Conservation (phyloP, 805 yeast genomes). For the Zygosaccharomyces bisporus region DNA sequence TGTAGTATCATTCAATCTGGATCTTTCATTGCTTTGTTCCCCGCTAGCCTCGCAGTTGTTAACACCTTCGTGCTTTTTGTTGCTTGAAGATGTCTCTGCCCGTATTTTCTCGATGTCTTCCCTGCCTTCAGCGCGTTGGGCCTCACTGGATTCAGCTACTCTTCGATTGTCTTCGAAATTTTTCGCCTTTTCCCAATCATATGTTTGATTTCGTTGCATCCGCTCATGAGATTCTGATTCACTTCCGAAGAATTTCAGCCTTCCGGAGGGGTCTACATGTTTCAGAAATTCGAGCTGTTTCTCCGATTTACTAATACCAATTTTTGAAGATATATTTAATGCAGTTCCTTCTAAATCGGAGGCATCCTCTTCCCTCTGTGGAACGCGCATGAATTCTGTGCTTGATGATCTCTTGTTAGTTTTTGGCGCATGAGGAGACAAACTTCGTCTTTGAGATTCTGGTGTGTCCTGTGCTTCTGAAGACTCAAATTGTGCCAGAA, state of each 20-base stretch:
- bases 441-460: conserved; percentile 11
- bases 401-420: conserved; percentile 2
- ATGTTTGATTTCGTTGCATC: conserved; percentile 1
- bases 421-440: background rate
- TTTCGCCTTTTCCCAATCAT: background rate
- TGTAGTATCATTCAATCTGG: conserved; percentile 20
- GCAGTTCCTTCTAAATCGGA: conserved; percentile 6
- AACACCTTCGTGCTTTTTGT: background rate
- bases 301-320: background rate
- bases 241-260: background rate
- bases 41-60: background rate
- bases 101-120: too few species aligned
- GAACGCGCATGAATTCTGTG: conserved; percentile 3
- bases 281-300: background rate
- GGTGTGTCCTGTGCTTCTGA: conserved; percentile 21
- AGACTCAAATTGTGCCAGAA: conserved; percentile 13
- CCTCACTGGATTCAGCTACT: too few species aligned
- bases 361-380: background rate
- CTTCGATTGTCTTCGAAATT: background rate
- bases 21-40: conserved; percentile 1
- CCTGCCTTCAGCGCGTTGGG: too few species aligned
- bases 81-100: background rate
- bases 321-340: background rate
- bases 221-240: background rate
- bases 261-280: background rate